Base-by-base conservation (phyloP, 1,139 yeast species). In the Suhomyces yuchorum region DNA sequence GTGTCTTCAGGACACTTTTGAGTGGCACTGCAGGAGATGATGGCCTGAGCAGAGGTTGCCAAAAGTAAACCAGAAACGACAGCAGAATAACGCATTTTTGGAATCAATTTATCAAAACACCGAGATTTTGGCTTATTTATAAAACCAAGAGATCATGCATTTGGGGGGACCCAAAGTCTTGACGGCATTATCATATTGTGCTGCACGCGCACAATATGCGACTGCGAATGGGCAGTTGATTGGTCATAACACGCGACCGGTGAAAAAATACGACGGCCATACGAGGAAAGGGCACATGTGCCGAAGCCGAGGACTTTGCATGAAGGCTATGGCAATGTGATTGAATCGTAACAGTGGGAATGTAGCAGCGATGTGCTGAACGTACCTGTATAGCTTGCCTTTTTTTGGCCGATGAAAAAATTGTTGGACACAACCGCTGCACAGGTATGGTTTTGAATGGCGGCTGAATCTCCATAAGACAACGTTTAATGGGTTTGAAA, bases 1-100 rank as follows among this genome's bases (percentile, higher is more conserved):
- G 68, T 58, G 37, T 74, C 77, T 56, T 81, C 78, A 0, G 96
- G 96, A 68, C 96, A 90, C 11, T 67, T 61, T n/a, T 57, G 52
- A 14, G 76, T 66, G 8, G 69, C 63, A 45, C 75, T 75, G 68
- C 96, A 87, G 8, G 63, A 50, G 47, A 70, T 66, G 14, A 67
- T 40, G 30, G 50, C 50, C 44, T 37, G 43, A 30, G 44, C 47
- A n/a, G 28, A 24, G 20, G 45, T 11, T 8, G 47, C 47, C 41
- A 43, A 43, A 11, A 41, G 11, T 34, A 54, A 56, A 8, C 47
- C 53, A 3, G 47, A 47, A 14, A 41, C 28, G 12, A 37, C 47
- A 6, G 43, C 14, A n/a, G 47, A 32, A 3, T 35, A 37, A 19
- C 39, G 44, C 50, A 47, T 46, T 30, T 41, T 37, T 11, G 36